Percentiles rank a stretch among this genome's conserved stretches.
Conservation (phyloP, 2,329 filamentous ascomycete genomes). For the Xylariaceae sp. region DNA sequence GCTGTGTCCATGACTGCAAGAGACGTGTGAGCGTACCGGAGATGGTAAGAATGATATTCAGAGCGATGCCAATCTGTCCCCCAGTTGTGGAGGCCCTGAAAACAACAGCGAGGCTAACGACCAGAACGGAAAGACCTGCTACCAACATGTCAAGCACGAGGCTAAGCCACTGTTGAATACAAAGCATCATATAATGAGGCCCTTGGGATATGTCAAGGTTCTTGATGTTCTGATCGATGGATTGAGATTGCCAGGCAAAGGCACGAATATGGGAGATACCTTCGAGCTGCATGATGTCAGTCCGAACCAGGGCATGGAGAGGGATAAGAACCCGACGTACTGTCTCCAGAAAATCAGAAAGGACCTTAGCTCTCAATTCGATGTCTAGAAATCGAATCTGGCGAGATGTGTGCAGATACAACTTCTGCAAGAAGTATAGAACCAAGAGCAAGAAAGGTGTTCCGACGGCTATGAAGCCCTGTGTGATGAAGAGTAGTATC, state of each 20-base stretch:
- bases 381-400: conserved; percentile 22
- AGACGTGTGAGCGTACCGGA: conserved; percentile 29
- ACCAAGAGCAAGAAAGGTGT: conserved; percentile 11
- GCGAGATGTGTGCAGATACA: conserved; percentile 20
- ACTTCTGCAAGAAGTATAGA: conserved; percentile 19
- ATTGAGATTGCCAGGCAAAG: conserved; percentile 20
- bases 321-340: neutral
- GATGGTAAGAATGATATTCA: conserved; percentile 33
- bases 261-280: conserved; percentile 11
- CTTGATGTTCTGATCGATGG: conserved; percentile 4
- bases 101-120: conserved; percentile 37
- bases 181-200: conserved; percentile 24
- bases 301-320: neutral
- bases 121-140: conserved; percentile 23
- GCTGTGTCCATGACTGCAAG: conserved; percentile 34
- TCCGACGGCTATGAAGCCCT: conserved; percentile 9
- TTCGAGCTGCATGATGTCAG: neutral
- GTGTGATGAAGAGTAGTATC: neutral
- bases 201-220: conserved; percentile 19
- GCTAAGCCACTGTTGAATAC: conserved; percentile 27
- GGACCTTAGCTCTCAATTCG: neutral
- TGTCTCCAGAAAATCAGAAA: neutral
- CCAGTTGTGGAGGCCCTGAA: conserved; percentile 12
- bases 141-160: conserved; percentile 27
- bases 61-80: conserved; percentile 28